Conservation (phyloP, 2,329 filamentous ascomycete genomes). For the Onygenales sp. region DNA sequence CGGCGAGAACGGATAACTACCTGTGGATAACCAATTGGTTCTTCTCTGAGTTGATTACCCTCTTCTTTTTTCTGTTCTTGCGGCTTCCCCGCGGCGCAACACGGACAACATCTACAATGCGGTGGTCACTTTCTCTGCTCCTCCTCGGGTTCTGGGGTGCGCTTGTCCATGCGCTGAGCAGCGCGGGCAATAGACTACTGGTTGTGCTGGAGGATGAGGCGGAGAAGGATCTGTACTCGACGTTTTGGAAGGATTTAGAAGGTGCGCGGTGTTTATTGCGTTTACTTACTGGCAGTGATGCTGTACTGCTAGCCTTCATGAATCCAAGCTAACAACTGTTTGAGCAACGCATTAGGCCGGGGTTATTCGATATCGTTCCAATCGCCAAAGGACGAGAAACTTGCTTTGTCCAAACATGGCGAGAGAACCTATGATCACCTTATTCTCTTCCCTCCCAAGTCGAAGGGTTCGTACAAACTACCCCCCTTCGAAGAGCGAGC, state of each 20-base stretch:
- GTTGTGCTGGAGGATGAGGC: conserved; percentile 75
- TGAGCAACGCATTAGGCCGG: conserved; percentile 48
- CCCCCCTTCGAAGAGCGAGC: neutral
- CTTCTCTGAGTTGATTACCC: conserved; percentile 7
- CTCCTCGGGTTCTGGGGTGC: conserved; percentile 49
- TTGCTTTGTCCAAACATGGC: conserved; percentile 76
- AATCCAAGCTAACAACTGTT: too few species aligned
- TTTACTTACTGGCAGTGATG: too few species aligned
- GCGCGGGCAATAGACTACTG: conserved; percentile 67
- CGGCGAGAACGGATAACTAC: neutral
- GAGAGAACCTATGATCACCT: conserved; percentile 87
- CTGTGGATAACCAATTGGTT: neutral
- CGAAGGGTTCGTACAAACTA: conserved; percentile 57
- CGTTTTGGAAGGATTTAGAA: conserved; percentile 51
- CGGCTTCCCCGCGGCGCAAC: conserved; percentile 25
- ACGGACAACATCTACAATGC: conserved; percentile 47
- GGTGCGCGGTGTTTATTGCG: conserved; percentile 20
- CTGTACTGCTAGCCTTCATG: too few species aligned
- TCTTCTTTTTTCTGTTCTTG: conserved; percentile 10
- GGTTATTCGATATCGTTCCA: conserved; percentile 74
- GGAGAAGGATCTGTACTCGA: conserved; percentile 74
- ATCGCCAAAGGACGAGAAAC: conserved; percentile 67
- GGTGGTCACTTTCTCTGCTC: conserved; percentile 62
- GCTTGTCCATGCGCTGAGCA: conserved; percentile 60
- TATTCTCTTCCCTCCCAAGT: conserved; percentile 76